These are phyloP conservation scores for Wickerhamiella brachini DNA, from an alignment of 805 yeast genomes.

Conservation along the genomic window DNA sequence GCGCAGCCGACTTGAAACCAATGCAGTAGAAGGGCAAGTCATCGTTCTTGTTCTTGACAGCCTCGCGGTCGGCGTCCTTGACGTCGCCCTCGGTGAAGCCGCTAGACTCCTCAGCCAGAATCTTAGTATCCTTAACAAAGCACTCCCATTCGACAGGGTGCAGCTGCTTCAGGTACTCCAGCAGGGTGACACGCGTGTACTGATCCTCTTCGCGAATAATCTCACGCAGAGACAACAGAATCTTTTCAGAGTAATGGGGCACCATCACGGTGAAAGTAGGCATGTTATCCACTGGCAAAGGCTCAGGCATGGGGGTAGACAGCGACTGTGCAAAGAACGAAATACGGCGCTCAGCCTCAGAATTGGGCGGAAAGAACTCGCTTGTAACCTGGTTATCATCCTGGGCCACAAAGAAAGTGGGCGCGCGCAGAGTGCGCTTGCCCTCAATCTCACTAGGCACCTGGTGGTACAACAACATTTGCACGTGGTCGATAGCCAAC, in stretches of 20 bases:
- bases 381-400: slow-evolving; percentile 90
- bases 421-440: slow-evolving; percentile 95
- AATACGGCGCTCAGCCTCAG: slow-evolving; percentile 99
- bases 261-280: slow-evolving; percentile 95
- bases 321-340: slow-evolving; percentile 98
- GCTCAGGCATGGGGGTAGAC: slow-evolving; percentile 98
- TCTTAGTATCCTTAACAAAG: slow-evolving; percentile 90
- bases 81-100: slow-evolving; percentile 43
- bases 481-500: slow-evolving; percentile 96
- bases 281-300: slow-evolving; percentile 98
- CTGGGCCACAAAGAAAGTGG: slow-evolving; percentile 95
- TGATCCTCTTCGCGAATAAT: slow-evolving; percentile 96
- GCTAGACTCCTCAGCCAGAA: slow-evolving; percentile 87
- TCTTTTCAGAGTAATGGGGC: slow-evolving; percentile 95
- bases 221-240: slow-evolving; percentile 81
- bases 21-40: slow-evolving; percentile 90
- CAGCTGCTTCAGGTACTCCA: slow-evolving; percentile 87
- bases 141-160: slow-evolving; percentile 98
- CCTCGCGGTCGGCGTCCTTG: slow-evolving; percentile 44
- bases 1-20: slow-evolving; percentile 96
- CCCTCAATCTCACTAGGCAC: slow-evolving; percentile 98
- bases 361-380: slow-evolving; percentile 91
- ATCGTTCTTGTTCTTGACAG: slow-evolving; percentile 73
- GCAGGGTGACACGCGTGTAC: slow-evolving; percentile 82
- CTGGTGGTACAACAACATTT: slow-evolving; percentile 92